Evolutionary conservation across 805 yeast genomes (phyloP).

Genomic region (Priceomyces fermenticarens): DNA sequence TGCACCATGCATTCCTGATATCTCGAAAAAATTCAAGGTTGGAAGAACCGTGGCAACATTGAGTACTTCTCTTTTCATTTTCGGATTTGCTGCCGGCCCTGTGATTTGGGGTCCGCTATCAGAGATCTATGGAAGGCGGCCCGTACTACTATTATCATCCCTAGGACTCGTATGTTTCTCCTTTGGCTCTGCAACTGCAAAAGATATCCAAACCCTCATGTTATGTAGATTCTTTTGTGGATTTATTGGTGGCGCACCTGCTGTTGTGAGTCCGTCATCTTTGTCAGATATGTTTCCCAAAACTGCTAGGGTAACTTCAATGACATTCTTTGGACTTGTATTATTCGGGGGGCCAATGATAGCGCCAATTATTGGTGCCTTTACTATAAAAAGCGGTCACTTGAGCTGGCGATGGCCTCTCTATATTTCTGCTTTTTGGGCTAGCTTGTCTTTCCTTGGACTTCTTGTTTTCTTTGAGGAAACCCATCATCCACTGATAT

Average conservation of each 20-base stretch:
- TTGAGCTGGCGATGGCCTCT: conserved; percentile 51
- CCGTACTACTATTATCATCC: conserved; percentile 38
- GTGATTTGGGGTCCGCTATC: conserved; percentile 60
- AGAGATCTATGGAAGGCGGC: conserved; percentile 34
- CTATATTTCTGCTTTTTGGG: conserved; percentile 47
- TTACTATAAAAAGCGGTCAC: conserved; percentile 25
- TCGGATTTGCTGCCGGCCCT: conserved; percentile 94
- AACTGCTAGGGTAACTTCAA: conserved; percentile 8
- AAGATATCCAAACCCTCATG: conserved; percentile 68
- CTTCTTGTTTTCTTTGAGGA: conserved; percentile 33
- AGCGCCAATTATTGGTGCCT: conserved; percentile 58
- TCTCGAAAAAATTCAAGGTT: no score
- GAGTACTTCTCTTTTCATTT: conserved; percentile 67
- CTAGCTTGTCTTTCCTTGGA: conserved; percentile 27
- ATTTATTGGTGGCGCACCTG: conserved; percentile 71
- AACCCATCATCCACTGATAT: conserved; percentile 38
- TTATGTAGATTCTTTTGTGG: conserved; percentile 75
- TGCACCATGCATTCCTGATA: no score
- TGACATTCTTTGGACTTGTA: conserved; percentile 52
- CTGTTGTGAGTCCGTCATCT: conserved; percentile 75
- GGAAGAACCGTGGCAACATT: no score
- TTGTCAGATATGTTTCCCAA: conserved; percentile 73
- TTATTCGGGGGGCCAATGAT: conserved; percentile 70
- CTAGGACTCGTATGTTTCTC: conserved; percentile 18
- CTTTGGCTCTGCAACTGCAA: conserved; percentile 63